Percentiles rank a stretch among this genome's conserved stretches.
Evolutionary conservation across 352 stramenopile genomes (phyloP).

Genomic region (Phytophthora pinifolia): DNA sequence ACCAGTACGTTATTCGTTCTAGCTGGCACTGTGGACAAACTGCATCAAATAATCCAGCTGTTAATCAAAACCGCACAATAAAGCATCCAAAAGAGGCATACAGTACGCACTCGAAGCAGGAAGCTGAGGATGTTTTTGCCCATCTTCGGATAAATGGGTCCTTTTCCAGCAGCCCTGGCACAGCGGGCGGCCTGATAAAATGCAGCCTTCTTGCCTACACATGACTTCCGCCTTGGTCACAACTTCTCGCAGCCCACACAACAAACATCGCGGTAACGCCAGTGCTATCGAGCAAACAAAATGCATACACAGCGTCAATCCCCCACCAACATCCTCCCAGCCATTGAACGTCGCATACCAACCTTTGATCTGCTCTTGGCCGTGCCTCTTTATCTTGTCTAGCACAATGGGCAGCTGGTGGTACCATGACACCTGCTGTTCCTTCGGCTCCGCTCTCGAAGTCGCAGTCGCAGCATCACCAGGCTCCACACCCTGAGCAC

Average conservation of each 20-base stretch:
- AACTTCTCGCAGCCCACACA: constrained; percentile 14
- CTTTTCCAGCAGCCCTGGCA: constrained; percentile 30
- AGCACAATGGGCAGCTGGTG: constrained; percentile 32
- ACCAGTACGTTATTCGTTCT: constrained; percentile 48
- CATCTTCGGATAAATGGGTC: constrained; percentile 18
- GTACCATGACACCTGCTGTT: constrained; percentile 24
- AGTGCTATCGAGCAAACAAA: constrained; percentile 20
- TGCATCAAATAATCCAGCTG: constrained; percentile 18
- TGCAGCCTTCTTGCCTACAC: constrained; percentile 27
- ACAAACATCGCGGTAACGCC: constrained; percentile 22
- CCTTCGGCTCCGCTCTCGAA: no score
- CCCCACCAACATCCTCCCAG: background rate
- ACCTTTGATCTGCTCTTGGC: constrained; percentile 35
- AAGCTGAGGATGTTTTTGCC: constrained; percentile 22
- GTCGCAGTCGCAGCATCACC: background rate
- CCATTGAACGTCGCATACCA: background rate
- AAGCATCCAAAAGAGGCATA: background rate
- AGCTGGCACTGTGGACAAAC: constrained; percentile 66
- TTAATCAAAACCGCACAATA: background rate
- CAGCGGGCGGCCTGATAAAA: constrained; percentile 5
- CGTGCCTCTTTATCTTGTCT: constrained; percentile 26
- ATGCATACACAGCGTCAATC: background rate
- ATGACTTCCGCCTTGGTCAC: constrained; percentile 22
- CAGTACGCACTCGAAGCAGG: constrained; percentile 37
- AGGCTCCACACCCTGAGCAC: background rate